Percentiles rank a stretch among this genome's conserved stretches.
Evolutionary conservation across 306 rosid genomes (phyloP).

Genomic region (Cicer cuneatum): DNA sequence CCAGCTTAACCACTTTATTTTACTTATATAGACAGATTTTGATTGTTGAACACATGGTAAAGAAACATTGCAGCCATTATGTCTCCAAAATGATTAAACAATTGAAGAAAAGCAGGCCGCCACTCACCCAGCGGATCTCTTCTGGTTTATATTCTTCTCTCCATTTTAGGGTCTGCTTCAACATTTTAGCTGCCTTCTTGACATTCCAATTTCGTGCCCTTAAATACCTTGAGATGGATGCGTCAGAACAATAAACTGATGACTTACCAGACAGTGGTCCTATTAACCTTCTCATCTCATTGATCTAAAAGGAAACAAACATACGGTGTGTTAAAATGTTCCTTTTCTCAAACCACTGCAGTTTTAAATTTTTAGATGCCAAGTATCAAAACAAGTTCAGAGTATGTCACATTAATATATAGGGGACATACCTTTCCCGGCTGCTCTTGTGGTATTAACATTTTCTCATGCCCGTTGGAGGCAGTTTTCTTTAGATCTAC

Average conservation of each 20-base stretch:
- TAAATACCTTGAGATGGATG: slow-evolving; percentile 73
- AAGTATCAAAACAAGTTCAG: slow-evolving; percentile 32
- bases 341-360: slow-evolving; percentile 27
- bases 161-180: slow-evolving; percentile 82
- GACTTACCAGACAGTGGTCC: slow-evolving; percentile 70
- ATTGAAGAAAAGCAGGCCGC: slow-evolving; percentile 11
- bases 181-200: slow-evolving; percentile 87
- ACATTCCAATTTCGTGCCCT: slow-evolving; percentile 91
- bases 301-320: slow-evolving; percentile 59
- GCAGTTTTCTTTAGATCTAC: slow-evolving; percentile 53
- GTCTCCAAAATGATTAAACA: slow-evolving; percentile 19
- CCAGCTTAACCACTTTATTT: slow-evolving; percentile 10
- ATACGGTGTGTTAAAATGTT: background rate
- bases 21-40: background rate
- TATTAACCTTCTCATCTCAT: slow-evolving; percentile 74
- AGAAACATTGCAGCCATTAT: background rate
- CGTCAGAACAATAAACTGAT: slow-evolving; percentile 76
- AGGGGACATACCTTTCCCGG: slow-evolving; percentile 65
- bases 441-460: slow-evolving; percentile 60
- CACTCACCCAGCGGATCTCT: slow-evolving; percentile 87
- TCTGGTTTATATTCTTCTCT: slow-evolving; percentile 81
- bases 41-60: slow-evolving; percentile 5
- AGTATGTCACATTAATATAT: slow-evolving; percentile 1
- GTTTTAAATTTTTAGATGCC: slow-evolving; percentile 25
- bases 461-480: slow-evolving; percentile 59